Percentiles rank a stretch among this genome's conserved stretches.
Evolutionary conservation across 257 asterid genomes (phyloP).

Genomic region (Primulina tabacum): DNA sequence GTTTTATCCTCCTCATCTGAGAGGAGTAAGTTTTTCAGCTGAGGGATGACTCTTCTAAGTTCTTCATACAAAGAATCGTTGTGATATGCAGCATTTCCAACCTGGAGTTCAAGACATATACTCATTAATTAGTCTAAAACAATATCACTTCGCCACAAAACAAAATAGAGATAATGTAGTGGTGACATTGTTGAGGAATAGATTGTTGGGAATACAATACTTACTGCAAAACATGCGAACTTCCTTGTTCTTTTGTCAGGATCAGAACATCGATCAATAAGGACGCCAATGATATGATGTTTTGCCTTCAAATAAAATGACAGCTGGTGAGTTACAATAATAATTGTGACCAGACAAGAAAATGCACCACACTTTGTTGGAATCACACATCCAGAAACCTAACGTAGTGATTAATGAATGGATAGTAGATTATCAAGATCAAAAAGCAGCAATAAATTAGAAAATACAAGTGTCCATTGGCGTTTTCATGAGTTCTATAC

Average conservation of each 20-base stretch:
- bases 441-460: background rate
- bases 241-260: constrained; percentile 88
- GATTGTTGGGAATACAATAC: constrained; percentile 24
- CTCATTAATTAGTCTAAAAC: constrained; percentile 23
- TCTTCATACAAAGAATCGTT: constrained; percentile 81
- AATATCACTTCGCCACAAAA: constrained; percentile 2
- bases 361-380: background rate
- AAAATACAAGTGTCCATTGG: constrained; percentile 1
- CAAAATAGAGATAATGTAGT: constrained; percentile 9
- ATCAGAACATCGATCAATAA: constrained; percentile 88
- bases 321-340: constrained; percentile 6
- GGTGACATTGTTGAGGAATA: background rate
- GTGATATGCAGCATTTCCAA: constrained; percentile 98
- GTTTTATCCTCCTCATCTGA: constrained; percentile 95
- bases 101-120: constrained; percentile 42
- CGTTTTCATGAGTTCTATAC: constrained; percentile 34
- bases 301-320: constrained; percentile 50
- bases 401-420: background rate
- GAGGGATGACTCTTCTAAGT: constrained; percentile 87
- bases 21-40: constrained; percentile 65
- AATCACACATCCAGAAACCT: background rate
- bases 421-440: constrained; percentile 15
- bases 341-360: constrained; percentile 6
- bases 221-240: constrained; percentile 98
- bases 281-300: constrained; percentile 57